Percentiles rank a stretch among this genome's conserved stretches.
These are phyloP conservation scores for Epichloe glyceriae DNA, from an alignment of 2,329 filamentous ascomycete genomes.

Conservation along the genomic window DNA sequence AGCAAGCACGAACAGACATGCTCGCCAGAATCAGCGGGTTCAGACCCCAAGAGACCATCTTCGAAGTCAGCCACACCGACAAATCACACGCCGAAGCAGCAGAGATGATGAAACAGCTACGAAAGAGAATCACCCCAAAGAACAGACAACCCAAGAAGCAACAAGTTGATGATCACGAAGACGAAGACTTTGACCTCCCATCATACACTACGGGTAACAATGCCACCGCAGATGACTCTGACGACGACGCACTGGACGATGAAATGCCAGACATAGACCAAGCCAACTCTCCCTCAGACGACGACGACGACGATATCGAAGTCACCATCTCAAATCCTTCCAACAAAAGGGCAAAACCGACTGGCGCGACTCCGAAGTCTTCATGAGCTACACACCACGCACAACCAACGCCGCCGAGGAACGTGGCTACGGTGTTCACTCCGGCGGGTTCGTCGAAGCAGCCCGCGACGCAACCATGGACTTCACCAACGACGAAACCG, in stretches of 20 bases:
- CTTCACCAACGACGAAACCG: conserved; percentile 74
- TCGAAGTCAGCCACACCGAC: conserved; percentile 71
- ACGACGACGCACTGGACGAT: conserved; percentile 7
- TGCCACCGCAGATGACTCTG: conserved; percentile 13
- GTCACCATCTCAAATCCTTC: conserved; percentile 54
- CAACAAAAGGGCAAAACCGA: conserved; percentile 40
- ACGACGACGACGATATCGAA: conserved; percentile 52
- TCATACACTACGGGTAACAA: not conserved
- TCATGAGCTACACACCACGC: conserved; percentile 91
- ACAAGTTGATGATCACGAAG: conserved; percentile 18
- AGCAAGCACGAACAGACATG: conserved; percentile 71
- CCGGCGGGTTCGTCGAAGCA: conserved; percentile 73
- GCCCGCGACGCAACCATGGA: conserved; percentile 88
- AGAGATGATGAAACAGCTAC: conserved; percentile 61
- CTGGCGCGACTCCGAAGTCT: conserved; percentile 78
- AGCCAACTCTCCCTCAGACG: conserved; percentile 4
- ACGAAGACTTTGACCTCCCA: conserved; percentile 15
- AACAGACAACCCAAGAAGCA: conserved; percentile 30
- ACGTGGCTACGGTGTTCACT: conserved; percentile 84
- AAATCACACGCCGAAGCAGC: conserved; percentile 53
- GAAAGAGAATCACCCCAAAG: conserved; percentile 54
- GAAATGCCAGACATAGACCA: conserved; percentile 6
- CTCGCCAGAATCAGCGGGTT: conserved; percentile 79
- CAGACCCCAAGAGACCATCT: conserved; percentile 87
- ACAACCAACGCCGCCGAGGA: conserved; percentile 74